phyloP scores from a whole-genome alignment of 495 filamentous ascomycete species.

The Gamarada debralockiae region DNA sequence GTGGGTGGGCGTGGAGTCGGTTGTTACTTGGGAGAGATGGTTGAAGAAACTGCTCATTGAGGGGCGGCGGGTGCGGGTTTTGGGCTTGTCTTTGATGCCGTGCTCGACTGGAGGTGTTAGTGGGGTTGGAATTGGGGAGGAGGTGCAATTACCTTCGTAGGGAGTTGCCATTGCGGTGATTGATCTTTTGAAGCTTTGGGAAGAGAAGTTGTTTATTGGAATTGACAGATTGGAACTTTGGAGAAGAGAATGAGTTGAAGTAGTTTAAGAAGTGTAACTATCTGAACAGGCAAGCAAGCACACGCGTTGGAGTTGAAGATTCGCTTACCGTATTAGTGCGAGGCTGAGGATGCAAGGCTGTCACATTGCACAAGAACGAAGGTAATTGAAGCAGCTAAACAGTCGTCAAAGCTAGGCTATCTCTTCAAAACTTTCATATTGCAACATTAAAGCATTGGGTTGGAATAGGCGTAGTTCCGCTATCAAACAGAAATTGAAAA shows the following conservation, averaged over 20 bases:
- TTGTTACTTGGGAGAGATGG: slow-evolving; percentile 62
- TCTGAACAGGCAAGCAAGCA: too few species aligned
- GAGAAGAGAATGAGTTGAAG: not conserved
- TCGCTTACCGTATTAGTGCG: not conserved
- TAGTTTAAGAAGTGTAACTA: not conserved
- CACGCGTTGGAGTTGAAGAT: too few species aligned
- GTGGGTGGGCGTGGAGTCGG: slow-evolving; percentile 37
- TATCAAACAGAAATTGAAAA: too few species aligned
- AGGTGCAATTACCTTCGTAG: slow-evolving; percentile 17
- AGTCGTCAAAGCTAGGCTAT: too few species aligned
- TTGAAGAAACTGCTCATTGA: slow-evolving; percentile 89
- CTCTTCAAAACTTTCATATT: too few species aligned
- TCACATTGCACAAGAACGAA: too few species aligned
- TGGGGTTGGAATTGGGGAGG: not conserved
- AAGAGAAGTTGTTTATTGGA: not conserved
- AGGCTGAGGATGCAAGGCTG: not conserved
- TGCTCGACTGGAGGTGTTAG: slow-evolving; percentile 67
- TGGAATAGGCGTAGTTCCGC: too few species aligned
- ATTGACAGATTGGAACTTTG: not conserved
- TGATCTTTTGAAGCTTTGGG: too few species aligned
- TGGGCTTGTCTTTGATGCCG: slow-evolving; percentile 50
- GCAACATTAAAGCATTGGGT: too few species aligned
- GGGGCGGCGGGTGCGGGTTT: slow-evolving; percentile 55
- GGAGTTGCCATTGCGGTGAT: slow-evolving; percentile 17
- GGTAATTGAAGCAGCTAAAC: too few species aligned